Evolutionary conservation across 225 moss, liverwort and hornwort genomes (phyloP), one percentile per base, ranked within the genome.

Genomic region (Physcomitrellopsis africana): DNA sequence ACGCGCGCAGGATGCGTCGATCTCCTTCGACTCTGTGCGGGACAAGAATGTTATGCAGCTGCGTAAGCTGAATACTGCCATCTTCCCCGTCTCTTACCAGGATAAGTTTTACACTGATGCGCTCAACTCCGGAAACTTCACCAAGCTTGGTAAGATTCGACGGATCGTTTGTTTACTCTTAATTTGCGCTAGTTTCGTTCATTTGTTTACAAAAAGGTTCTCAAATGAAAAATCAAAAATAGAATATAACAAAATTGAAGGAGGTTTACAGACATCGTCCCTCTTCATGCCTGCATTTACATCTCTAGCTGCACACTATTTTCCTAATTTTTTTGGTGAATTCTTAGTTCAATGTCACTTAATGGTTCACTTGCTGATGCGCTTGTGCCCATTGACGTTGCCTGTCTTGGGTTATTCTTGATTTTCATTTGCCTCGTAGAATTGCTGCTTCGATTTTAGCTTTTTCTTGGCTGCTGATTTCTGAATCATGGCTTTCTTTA

Each of bases 51-150:
- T 94, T 13, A 92, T 94, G 97, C 92, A 91, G 90, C 81, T 97
- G 82, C 92, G 87, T 77, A 97, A 97, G 83, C 87, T 97, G 71
- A 97, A 97, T 59, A 83, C 87, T 26, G 89, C 97, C 59, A 97
- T 97, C 32, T 94, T 97, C 64, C 97, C 97, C 9, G 90, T 97
- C 60, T 82, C 91, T 0, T 97, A 97, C 76, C 92, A 93, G 77
- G 97, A 97, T 69, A 91, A 97, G 86, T 97, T 94, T 62, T 97
- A 97, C 85, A 86, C 87, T 6, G 97, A 97, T 51, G 97, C 97
- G n/a, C 86, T 97, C 45, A 91, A 90, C 57, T 97, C 97, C 18
- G 97, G 97, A 8, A 94, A 97, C 54, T 97, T 89, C 76, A 97
- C 97, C 58, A 94, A 93, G 80, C 94, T 97, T 52, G 97, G 96